Percentiles rank a stretch among this genome's conserved stretches.
Evolutionary conservation across 2,329 filamentous ascomycete genomes (phyloP).

Genomic region (Microcera coccophila): DNA sequence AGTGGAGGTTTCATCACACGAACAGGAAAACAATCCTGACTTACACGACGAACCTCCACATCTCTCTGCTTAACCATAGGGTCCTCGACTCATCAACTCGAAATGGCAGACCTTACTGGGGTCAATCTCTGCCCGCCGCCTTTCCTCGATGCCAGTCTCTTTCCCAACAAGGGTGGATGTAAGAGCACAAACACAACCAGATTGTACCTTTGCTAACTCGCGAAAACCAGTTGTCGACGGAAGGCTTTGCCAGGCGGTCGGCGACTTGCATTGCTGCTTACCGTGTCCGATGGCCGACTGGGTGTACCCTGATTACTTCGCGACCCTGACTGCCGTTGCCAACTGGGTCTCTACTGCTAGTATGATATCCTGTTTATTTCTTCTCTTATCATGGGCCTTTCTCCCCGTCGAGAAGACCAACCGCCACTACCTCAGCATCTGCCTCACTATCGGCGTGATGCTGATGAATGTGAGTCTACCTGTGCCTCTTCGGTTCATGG

Average conservation of each 20-base stretch:
- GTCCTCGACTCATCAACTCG: constrained; percentile 10
- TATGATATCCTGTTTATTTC: constrained; percentile 66
- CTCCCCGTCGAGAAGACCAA: constrained; percentile 86
- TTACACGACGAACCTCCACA: not conserved
- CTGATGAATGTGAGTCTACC: constrained; percentile 70
- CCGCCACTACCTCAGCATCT: constrained; percentile 89
- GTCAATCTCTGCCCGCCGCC: constrained; percentile 58
- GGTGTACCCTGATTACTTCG: constrained; percentile 60
- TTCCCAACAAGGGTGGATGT: constrained; percentile 63
- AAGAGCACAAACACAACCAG: constrained; percentile 25
- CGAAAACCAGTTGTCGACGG: constrained; percentile 53
- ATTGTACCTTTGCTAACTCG: constrained; percentile 6
- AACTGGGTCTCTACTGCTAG: constrained; percentile 80
- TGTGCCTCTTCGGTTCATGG: no score
- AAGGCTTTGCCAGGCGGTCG: constrained; percentile 48
- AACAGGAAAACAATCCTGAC: not conserved
- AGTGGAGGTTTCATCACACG: not conserved
- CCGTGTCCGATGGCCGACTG: constrained; percentile 86
- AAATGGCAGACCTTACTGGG: constrained; percentile 39
- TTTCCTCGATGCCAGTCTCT: constrained; percentile 63
- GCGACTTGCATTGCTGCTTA: constrained; percentile 68
- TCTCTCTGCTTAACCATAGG: constrained; percentile 1
- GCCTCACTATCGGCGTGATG: constrained; percentile 69
- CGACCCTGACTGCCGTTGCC: constrained; percentile 58
- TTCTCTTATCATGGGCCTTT: constrained; percentile 74